These are phyloP conservation scores for Glycyrrhiza uralensis DNA, from an alignment of 306 rosid species.

Conservation along the genomic window DNA sequence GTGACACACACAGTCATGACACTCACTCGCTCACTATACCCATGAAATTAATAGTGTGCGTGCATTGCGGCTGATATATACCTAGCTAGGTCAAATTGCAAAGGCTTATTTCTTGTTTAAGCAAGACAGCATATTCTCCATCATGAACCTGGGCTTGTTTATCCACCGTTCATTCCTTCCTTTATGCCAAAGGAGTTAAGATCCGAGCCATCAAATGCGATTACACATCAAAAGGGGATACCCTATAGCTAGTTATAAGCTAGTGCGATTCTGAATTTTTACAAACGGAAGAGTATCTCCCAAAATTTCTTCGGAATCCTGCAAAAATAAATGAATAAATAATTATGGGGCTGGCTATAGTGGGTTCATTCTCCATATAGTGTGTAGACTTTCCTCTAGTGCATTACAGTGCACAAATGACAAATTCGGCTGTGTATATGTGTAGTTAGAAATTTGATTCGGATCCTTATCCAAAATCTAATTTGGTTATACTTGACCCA, in stretches of 20 bases:
- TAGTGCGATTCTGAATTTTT: slow-evolving; percentile 39
- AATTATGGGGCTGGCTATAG: slow-evolving; percentile 3
- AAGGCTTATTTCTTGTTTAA: slow-evolving; percentile 33
- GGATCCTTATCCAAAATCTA: too few relatives aligned
- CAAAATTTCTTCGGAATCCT: slow-evolving; percentile 32
- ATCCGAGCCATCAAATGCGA: slow-evolving; percentile 45
- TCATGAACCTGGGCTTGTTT: background rate
- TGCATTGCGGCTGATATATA: slow-evolving; percentile 25
- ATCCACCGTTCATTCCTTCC: slow-evolving; percentile 42
- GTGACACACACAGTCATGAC: background rate
- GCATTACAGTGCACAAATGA: background rate
- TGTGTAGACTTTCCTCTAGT: background rate
- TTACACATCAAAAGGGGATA: slow-evolving; percentile 62
- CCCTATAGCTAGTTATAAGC: slow-evolving; percentile 24
- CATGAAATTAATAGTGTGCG: background rate
- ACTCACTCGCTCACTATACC: background rate
- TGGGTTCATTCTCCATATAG: slow-evolving; percentile 20
- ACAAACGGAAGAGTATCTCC: slow-evolving; percentile 25
- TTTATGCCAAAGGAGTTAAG: slow-evolving; percentile 30
- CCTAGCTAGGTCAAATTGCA: slow-evolving; percentile 45
- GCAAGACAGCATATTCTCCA: slow-evolving; percentile 46
- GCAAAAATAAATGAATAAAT: background rate
- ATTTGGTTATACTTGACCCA: background rate
- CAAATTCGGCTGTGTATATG: background rate
- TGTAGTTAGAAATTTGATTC: background rate